phyloP scores from a whole-genome alignment of 2,329 filamentous ascomycete genomes.

The Microcyclospora tardicrescens region DNA sequence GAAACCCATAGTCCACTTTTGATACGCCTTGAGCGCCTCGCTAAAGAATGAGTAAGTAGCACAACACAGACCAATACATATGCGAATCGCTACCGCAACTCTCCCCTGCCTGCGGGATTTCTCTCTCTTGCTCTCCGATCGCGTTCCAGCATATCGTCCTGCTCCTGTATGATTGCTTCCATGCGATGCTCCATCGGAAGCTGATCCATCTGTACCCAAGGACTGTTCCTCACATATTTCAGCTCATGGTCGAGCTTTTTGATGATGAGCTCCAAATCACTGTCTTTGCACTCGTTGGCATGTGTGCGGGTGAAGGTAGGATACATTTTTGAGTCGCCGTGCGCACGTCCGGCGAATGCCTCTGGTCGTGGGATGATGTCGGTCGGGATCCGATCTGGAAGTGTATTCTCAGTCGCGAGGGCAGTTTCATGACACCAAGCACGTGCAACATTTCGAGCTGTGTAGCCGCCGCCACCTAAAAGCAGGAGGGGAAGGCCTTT shows the following conservation, averaged over 20 bases:
- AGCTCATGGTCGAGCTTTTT: constrained; percentile 73
- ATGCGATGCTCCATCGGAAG: constrained; percentile 61
- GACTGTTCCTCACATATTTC: constrained; percentile 69
- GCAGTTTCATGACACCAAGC: constrained; percentile 96
- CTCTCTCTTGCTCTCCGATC: constrained; percentile 30
- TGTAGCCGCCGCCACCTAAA: constrained; percentile 91
- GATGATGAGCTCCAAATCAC: constrained; percentile 63
- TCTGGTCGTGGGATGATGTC: constrained; percentile 71
- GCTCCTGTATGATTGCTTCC: constrained; percentile 47
- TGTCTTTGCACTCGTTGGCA: constrained; percentile 58
- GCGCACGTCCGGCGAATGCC: constrained; percentile 70
- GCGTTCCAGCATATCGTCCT: constrained; percentile 48
- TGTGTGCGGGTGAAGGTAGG: constrained; percentile 59
- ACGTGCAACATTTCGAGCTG: constrained; percentile 86
- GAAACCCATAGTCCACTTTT: too few species aligned
- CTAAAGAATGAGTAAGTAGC: too few species aligned
- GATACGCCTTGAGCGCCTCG: too few species aligned
- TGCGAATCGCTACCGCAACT: constrained; percentile 18
- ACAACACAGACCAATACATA: too few species aligned
- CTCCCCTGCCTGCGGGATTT: constrained; percentile 32
- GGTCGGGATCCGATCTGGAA: constrained; percentile 58
- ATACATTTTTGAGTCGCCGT: constrained; percentile 57
- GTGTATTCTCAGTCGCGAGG: constrained; percentile 65
- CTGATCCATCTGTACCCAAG: constrained; percentile 71
- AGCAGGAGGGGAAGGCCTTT: constrained; percentile 72